Percentiles rank a stretch among this genome's conserved stretches.
These are phyloP conservation scores for Mortierella claussenii DNA, from an alignment of 192 early-diverging fungal species.

Conservation along the genomic window DNA sequence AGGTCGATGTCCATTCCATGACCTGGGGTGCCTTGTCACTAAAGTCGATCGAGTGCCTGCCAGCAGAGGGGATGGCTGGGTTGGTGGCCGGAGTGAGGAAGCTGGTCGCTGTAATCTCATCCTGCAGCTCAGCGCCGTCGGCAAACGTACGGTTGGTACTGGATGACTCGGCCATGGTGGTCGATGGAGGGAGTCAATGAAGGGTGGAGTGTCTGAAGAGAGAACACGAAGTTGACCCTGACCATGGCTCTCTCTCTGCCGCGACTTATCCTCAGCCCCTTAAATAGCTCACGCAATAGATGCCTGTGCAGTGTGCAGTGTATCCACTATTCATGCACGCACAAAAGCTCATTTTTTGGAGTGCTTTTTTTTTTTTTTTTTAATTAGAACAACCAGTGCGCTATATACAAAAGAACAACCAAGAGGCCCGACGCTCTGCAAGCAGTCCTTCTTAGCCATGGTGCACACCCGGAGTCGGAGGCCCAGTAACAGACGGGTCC, in stretches of 20 bases:
- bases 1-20: slow-evolving; percentile 48
- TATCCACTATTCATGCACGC: too few relatives aligned
- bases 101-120: slow-evolving; percentile 31
- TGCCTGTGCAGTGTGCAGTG: too few relatives aligned
- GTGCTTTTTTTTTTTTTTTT: slow-evolving; percentile 4
- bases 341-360: neutral
- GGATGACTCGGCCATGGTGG: neutral
- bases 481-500: too few relatives aligned
- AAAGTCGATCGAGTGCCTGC: slow-evolving; percentile 48
- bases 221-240: neutral
- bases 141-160: neutral
- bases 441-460: neutral
- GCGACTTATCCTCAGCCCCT: too few relatives aligned
- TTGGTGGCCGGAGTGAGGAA: slow-evolving; percentile 48
- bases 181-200: neutral
- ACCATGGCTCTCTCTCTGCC: too few relatives aligned
- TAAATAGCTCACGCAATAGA: too few relatives aligned
- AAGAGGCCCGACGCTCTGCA: too few relatives aligned
- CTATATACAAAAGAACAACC: too few relatives aligned
- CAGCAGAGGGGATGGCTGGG: slow-evolving; percentile 9
- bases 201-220: neutral
- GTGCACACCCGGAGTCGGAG: neutral
- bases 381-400: too few relatives aligned
- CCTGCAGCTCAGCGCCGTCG: neutral
- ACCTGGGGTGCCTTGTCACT: slow-evolving; percentile 49